These are phyloP conservation scores for Phyllosticta ampelicida DNA, from an alignment of 2,329 filamentous ascomycete genomes.

Conservation along the genomic window DNA sequence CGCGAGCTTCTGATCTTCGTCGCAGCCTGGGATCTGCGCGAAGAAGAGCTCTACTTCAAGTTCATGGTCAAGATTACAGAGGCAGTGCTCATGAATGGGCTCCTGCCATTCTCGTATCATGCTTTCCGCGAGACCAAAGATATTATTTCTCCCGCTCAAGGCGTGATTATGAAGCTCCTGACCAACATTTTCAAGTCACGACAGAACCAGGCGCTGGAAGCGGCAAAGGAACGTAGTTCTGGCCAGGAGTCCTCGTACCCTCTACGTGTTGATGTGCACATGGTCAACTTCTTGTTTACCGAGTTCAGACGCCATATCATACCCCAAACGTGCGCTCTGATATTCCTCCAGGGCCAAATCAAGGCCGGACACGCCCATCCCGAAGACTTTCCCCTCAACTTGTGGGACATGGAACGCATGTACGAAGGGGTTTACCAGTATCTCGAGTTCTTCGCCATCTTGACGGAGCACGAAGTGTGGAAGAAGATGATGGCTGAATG, in stretches of 20 bases:
- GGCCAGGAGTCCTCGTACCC: constrained; percentile 18
- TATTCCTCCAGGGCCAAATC: constrained; percentile 87
- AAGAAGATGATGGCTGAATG: constrained; percentile 80
- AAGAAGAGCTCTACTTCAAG: constrained; percentile 90
- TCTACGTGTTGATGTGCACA: constrained; percentile 46
- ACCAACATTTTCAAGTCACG: constrained; percentile 74
- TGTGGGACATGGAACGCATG: constrained; percentile 96
- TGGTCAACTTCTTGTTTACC: constrained; percentile 82
- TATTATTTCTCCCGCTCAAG: constrained; percentile 90
- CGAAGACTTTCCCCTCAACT: constrained; percentile 83
- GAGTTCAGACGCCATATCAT: constrained; percentile 89
- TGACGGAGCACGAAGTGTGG: constrained; percentile 75
- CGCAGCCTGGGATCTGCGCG: constrained; percentile 90
- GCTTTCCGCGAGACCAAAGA: constrained; percentile 87
- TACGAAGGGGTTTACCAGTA: constrained; percentile 93
- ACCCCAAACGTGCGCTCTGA: constrained; percentile 86
- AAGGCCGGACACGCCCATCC: constrained; percentile 63
- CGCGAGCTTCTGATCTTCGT: constrained; percentile 92
- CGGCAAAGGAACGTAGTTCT: constrained; percentile 5
- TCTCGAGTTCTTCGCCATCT: constrained; percentile 82
- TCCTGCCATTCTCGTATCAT: constrained; percentile 88
- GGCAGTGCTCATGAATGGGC: constrained; percentile 75
- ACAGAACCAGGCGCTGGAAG: constrained; percentile 28
- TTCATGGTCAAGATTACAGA: constrained; percentile 95
- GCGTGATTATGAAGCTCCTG: constrained; percentile 80